Base-by-base conservation (phyloP, 441 rosid genomes). In the Mallotus japonicus region DNA sequence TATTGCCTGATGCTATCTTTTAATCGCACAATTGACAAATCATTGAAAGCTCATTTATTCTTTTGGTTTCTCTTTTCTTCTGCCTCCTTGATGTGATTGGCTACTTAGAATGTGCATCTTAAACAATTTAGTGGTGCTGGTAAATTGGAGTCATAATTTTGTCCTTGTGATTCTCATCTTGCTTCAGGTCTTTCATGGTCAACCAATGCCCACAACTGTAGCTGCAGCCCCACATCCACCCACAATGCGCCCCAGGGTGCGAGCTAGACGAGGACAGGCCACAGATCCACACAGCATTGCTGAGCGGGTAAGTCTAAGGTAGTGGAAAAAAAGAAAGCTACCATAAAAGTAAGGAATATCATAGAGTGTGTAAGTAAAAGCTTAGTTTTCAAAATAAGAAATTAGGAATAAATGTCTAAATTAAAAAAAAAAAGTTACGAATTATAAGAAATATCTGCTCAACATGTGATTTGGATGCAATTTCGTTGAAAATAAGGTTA, bases 281-380 rank as follows among this genome's bases (percentile, higher is more conserved):
- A 95, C 99, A 56, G 99, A 95, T 89, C 99, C 99, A 65, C 99
- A 95, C 76, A 95, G 99, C 86, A 95, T 95, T 61, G 99, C 99
- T 76, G 99, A 95, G 78, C 77, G 99, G 85, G 98, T 93, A 89
- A 83, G 77, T 64, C 13, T 59, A 71, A 20, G 51, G 4, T 16
- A 24, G 49, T 44, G 19, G 74, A 53, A 51, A 6, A 44, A 22
- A 37, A n/a, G 32, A 44, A 17, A 32, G n/a, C 67, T 65, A 59
- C 47, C 32, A 42, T 42, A 42, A 8, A 42, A 42, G 46, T 8
- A 42, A 5, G 7, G 10, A 42, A 3, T 42, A 42, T 42, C 46
- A 6, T 42, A 0, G 3, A 28, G 32, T 28, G 32, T 1, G 32
- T 2, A 28, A 28, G 32, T 28, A 28, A 28, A 28, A 28, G 32